Evolutionary conservation across 78 protist genomes (phyloP).

Genomic region (Dictyostelium capitatum): DNA sequence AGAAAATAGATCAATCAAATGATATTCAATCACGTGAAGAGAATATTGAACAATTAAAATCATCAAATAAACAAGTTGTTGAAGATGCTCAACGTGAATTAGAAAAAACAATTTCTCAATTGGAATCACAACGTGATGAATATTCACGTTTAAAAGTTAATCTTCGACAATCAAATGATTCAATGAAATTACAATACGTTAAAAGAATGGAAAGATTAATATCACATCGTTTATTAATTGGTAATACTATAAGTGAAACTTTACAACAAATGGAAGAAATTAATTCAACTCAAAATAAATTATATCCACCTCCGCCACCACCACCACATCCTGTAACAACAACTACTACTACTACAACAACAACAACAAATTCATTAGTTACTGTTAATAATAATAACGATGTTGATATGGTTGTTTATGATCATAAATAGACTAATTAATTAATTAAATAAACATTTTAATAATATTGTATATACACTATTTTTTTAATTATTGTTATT

Average conservation of each 20-base stretch:
- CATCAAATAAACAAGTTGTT: not conserved
- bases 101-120: not conserved
- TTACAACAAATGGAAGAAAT: slow-evolving; percentile 5
- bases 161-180: not conserved
- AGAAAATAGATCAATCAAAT: not conserved
- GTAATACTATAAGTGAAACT: not conserved
- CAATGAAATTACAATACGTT: not conserved
- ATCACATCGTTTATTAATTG: not conserved
- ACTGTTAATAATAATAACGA: not conserved
- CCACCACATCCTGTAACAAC: not conserved
- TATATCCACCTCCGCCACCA: slow-evolving; percentile 12
- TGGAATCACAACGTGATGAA: slow-evolving; percentile 1
- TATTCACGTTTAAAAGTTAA: not conserved
- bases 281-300: not conserved
- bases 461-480: not conserved
- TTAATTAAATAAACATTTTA: not conserved
- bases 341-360: not conserved
- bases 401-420: not conserved
- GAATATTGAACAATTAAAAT: slow-evolving; percentile 1
- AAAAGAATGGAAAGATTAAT: slow-evolving; percentile 9
- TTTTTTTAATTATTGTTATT: not conserved
- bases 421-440: not conserved
- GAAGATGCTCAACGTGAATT: not conserved
- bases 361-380: not conserved
- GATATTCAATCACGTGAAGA: slow-evolving; percentile 2